Base-by-base conservation (phyloP, 2,329 filamentous ascomycete species). In the Paracoccidioides lutzii region DNA sequence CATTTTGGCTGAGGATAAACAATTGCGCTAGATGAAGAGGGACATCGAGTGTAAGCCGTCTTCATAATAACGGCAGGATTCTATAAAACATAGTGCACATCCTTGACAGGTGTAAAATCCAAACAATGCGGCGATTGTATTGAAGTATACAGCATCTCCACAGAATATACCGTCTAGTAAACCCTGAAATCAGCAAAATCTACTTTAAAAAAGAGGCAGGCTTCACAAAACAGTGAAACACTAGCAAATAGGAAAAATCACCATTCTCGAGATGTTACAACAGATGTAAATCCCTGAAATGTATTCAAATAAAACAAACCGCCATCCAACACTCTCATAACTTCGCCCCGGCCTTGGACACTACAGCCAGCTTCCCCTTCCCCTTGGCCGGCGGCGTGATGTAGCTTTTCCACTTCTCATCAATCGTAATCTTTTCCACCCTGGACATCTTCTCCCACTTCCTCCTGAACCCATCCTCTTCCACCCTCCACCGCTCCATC, bases 381-480 rank as follows among this genome's bases (percentile, higher is more conserved):
- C 35, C 45, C 48, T 53, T 50, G 14, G 38, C n/a, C 7, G 68
- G 67, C 14, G 60, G 60, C 54, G 65, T 66, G 50, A 73, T 61
- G 60, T 71, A 60, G 44, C 70, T 70, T 62, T 76, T 68, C 69
- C 78, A 84, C 53, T 81, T 75, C 4, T 77, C 73, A 59, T 77
- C 75, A 44, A 84, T 62, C 10, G 76, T 80, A 37, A 73, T 72
- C 73, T 84, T 87, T 63, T 83, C 76, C 3, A 67, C 59, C 41
- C 69, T 69, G 0, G 75, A 69, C 63, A 74, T 76, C 59, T 65
- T 71, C 44, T 71, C 73, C 81, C 83, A 85, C 61, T 73, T 68
- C 40, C 66, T 72, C 50, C 76, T 69, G 59, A 83, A 87, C 54
- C 73, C 73, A 35, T 70, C 69, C 69, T 85, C 78, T 62, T 84